These are phyloP conservation scores for Phytophthora podocarpi DNA, from an alignment of 352 stramenopile genomes.

Conservation along the genomic window DNA sequence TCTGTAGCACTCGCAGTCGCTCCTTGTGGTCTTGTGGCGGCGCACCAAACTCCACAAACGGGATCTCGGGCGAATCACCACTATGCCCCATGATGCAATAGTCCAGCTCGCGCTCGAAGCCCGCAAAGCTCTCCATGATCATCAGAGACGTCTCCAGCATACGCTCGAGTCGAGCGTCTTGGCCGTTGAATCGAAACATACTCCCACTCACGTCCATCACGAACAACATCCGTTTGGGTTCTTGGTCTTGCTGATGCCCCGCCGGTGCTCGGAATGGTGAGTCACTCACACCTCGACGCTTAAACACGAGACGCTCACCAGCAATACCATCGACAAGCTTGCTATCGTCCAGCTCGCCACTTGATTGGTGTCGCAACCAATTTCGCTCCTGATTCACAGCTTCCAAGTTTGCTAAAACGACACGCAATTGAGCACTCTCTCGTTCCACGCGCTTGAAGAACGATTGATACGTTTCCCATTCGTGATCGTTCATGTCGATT, in stretches of 20 bases:
- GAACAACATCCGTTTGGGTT: constrained; percentile 90
- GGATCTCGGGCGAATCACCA: constrained; percentile 87
- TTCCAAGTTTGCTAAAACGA: constrained; percentile 86
- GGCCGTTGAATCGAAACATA: constrained; percentile 95
- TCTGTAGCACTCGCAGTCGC: constrained; percentile 91
- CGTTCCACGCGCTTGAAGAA: constrained; percentile 78
- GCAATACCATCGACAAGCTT: constrained; percentile 94
- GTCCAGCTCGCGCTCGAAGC: constrained; percentile 90
- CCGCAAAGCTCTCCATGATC: constrained; percentile 96
- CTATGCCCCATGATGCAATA: constrained; percentile 94
- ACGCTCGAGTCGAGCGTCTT: constrained; percentile 91
- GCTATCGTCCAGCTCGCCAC: constrained; percentile 95
- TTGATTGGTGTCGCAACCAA: constrained; percentile 94
- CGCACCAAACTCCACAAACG: constrained; percentile 89
- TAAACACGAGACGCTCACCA: constrained; percentile 94
- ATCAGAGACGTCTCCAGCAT: constrained; percentile 94
- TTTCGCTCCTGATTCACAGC: constrained; percentile 84
- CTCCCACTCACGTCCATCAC: constrained; percentile 93
- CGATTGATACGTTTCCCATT: constrained; percentile 80
- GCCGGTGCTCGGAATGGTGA: constrained; percentile 44
- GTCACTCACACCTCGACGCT: constrained; percentile 85
- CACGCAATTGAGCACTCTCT: constrained; percentile 79
- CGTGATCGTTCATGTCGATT: constrained; percentile 87
- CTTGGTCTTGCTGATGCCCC: constrained; percentile 23
- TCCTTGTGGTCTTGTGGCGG: constrained; percentile 88